Conservation (phyloP, 148 eudicot species). For the Tetragonia tetragonoides region DNA sequence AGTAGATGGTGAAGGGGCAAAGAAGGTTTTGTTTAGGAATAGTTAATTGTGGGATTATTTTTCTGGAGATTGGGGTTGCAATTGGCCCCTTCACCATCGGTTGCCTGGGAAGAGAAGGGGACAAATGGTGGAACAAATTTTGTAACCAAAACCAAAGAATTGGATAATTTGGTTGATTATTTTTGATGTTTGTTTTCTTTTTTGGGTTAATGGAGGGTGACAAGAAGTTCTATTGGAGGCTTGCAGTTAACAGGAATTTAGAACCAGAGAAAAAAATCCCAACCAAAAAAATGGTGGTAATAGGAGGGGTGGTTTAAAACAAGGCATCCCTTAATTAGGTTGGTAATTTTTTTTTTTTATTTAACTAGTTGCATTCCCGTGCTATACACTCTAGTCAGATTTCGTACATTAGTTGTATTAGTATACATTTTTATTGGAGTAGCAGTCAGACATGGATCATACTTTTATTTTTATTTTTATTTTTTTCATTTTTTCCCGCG, state of each 20-base stretch:
- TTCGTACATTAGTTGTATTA: too few relatives aligned
- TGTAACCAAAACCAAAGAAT: not conserved
- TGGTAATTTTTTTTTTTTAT: not conserved
- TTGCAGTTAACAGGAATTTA: conserved; percentile 15
- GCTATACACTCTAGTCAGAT: too few relatives aligned
- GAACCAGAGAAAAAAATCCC: conserved; percentile 5
- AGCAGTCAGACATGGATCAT: too few relatives aligned
- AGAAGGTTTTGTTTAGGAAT: not conserved
- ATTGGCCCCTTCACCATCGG: conserved; percentile 6
- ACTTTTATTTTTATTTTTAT: too few relatives aligned
- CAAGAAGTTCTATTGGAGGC: conserved; percentile 22
- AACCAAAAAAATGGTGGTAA: not conserved
- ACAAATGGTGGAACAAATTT: not conserved
- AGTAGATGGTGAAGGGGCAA: not conserved
- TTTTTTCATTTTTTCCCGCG: too few relatives aligned
- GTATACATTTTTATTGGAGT: too few relatives aligned
- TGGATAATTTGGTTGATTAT: not conserved
- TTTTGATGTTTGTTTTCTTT: conserved; percentile 8
- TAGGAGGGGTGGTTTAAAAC: conserved; percentile 12
- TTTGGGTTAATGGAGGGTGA: conserved; percentile 1
- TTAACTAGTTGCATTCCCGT: too few relatives aligned
- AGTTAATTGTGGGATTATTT: not conserved
- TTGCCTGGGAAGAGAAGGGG: conserved; percentile 3
- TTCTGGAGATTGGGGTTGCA: not conserved
- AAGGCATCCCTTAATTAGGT: conserved; percentile 22